Evolutionary conservation across 208 protist genomes (phyloP).

Genomic region (Acanthamoeba castellanii): DNA sequence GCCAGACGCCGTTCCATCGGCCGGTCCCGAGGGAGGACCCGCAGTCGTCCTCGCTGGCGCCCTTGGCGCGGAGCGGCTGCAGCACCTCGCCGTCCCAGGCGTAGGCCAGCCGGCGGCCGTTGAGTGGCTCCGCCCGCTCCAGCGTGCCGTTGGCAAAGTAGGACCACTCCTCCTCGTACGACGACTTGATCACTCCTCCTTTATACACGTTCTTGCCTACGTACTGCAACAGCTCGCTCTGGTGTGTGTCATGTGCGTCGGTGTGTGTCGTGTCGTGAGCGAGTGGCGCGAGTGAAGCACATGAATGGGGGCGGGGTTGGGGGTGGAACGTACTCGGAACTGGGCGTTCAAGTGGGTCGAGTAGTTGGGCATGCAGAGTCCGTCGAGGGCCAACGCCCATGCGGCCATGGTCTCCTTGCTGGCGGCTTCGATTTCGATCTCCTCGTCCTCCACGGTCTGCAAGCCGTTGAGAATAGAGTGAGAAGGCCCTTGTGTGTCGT

Average conservation of each 20-base stretch:
- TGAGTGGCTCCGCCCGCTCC: constrained; percentile 50
- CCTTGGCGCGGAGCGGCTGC: background rate
- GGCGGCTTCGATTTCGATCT: constrained; percentile 43
- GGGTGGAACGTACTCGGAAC: constrained; percentile 3
- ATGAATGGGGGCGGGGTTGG: background rate
- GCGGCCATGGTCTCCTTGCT: constrained; percentile 45
- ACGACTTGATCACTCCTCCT: constrained; percentile 75
- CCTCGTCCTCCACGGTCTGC: constrained; percentile 58
- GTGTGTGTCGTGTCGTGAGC: background rate
- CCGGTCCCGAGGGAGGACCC: background rate
- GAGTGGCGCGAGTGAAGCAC: background rate
- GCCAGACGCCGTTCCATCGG: constrained; percentile 71
- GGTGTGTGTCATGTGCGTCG: background rate
- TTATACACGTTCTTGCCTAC: constrained; percentile 49
- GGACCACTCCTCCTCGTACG: constrained; percentile 72
- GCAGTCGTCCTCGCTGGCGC: background rate
- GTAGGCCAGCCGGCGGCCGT: constrained; percentile 41
- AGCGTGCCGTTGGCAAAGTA: constrained; percentile 47
- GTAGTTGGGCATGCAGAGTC: constrained; percentile 63
- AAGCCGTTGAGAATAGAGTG: background rate
- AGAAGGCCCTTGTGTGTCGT: background rate
- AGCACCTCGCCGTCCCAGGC: constrained; percentile 68
- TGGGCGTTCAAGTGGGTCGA: constrained; percentile 37
- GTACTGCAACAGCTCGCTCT: constrained; percentile 69
- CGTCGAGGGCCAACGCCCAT: constrained; percentile 48